phyloP scores from a whole-genome alignment of 805 yeast genomes.

The Yarrowia sp. region DNA sequence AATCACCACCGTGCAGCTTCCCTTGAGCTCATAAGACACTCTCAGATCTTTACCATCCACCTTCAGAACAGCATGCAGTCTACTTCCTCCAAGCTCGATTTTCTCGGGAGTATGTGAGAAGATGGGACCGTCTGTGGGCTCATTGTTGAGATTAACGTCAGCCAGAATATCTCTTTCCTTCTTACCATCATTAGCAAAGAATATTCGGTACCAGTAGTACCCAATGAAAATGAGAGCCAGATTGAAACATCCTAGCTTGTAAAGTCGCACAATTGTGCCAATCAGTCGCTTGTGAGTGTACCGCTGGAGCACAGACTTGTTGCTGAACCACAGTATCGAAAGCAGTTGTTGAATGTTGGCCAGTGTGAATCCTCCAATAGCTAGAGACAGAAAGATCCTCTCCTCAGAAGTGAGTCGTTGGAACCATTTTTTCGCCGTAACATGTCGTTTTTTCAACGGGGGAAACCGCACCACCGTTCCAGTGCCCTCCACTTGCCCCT shows the following conservation, averaged over 20 bases:
- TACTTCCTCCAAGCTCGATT: constrained; percentile 2
- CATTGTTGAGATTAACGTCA: background rate
- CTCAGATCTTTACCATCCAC: background rate
- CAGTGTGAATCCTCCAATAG: background rate
- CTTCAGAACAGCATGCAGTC: background rate
- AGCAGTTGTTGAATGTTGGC: background rate
- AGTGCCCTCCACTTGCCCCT: background rate
- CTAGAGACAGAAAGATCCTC: background rate
- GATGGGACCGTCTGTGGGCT: background rate
- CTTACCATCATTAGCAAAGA: background rate
- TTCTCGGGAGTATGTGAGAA: constrained; percentile 3
- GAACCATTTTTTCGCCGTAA: background rate
- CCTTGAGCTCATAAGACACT: background rate
- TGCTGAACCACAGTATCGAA: background rate
- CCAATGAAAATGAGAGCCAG: background rate
- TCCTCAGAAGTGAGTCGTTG: background rate
- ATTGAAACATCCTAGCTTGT: background rate
- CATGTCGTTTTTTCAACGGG: background rate
- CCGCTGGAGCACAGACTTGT: constrained; percentile 8
- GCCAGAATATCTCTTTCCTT: constrained; percentile 1
- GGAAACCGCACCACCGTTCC: background rate
- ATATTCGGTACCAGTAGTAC: constrained; percentile 11
- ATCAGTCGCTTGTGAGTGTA: background rate
- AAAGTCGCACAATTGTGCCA: background rate
- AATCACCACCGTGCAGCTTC: background rate